Base-by-base conservation (phyloP, 2,329 filamentous ascomycete species). In the Pseudogymnoascus sp. region DNA sequence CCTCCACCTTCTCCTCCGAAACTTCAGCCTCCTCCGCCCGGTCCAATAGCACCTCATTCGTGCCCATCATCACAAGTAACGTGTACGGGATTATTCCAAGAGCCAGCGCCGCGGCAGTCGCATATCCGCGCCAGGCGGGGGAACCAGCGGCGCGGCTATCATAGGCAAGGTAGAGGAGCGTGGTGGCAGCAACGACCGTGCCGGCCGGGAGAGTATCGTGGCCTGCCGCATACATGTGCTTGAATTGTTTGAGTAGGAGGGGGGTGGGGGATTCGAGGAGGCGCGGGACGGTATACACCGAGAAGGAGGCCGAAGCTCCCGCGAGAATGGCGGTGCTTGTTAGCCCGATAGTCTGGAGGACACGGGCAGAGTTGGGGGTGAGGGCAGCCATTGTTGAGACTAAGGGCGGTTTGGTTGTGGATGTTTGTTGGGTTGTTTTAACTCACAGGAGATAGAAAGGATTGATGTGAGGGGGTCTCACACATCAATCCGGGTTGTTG, bases 221-320 rank as follows among this genome's bases (percentile, higher is more conserved):
- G 58, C 78, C 78, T 2, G 68, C 65, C 15, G 70, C 67, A 70
- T 74, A 80, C 62, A 76, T 69, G 39, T 69, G 73, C 62, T 70
- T 66, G 82, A 82, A 86, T 71, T 86, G 83, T 38, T 74, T 75
- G 33, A 81, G 78, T 63, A 84, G 77, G 9, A 84, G 71, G 1
- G 78, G 78, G 1, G 79, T 76, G 1, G 83, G 83, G 0, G 81
- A 78, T 62, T 80, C 75, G 62, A 86, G 76, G 7, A 85, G 71
- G 39, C 79, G 76, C 1, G 83, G 83, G 1, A 82, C 68, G n/a
- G 74, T 64, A 62, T 76, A 72, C 67, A 74, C 66, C 5, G 79
- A 82, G 60, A 78, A 62, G 43, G 71, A 66, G 50, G 76, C 65
- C 57, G 68, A 71, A 62, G 70, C 66, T 58, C 77, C 77, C 6